These are phyloP conservation scores for Penicillium sp. DNA, from an alignment of 2,329 filamentous ascomycete species.

Conservation along the genomic window DNA sequence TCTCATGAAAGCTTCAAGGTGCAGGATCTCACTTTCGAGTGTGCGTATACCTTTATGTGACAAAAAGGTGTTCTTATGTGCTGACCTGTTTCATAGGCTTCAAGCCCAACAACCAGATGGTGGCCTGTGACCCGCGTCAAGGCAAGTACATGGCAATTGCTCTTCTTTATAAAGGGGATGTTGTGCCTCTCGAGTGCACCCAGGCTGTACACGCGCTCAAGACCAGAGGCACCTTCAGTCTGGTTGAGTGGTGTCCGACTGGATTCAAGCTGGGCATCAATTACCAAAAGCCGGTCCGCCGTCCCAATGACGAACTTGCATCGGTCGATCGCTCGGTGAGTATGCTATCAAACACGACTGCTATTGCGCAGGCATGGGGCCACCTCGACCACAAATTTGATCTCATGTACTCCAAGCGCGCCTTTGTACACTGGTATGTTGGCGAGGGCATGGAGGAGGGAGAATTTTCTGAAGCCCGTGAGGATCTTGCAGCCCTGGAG, in stretches of 20 bases:
- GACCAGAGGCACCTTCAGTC: slow-evolving; percentile 64
- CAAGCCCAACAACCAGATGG: slow-evolving; percentile 70
- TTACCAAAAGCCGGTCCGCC: slow-evolving; percentile 59
- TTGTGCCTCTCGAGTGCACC: slow-evolving; percentile 63
- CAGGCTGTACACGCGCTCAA: slow-evolving; percentile 60
- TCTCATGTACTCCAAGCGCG: slow-evolving; percentile 69
- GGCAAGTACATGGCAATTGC: slow-evolving; percentile 71
- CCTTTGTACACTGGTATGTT: slow-evolving; percentile 73
- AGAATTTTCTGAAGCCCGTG: slow-evolving; percentile 83
- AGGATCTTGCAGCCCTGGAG: slow-evolving; percentile 82
- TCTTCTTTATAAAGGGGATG: slow-evolving; percentile 67
- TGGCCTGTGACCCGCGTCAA: slow-evolving; percentile 65
- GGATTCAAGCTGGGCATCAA: slow-evolving; percentile 71
- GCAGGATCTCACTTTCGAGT: slow-evolving; percentile 68
- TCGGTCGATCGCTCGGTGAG: slow-evolving; percentile 57
- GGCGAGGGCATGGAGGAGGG: slow-evolving; percentile 92
- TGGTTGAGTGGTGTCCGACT: slow-evolving; percentile 70
- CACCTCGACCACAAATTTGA: slow-evolving; percentile 68
- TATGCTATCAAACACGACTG: slow-evolving; percentile 69
- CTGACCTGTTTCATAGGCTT: slow-evolving; percentile 49
- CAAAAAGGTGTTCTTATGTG: background rate
- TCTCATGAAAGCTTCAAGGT: slow-evolving; percentile 88
- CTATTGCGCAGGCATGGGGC: slow-evolving; percentile 66
- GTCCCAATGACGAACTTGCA: slow-evolving; percentile 57
- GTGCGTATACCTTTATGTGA: slow-evolving; percentile 38